Percentiles rank a stretch among this genome's conserved stretches.
Evolutionary conservation across 1,139 yeast species (phyloP).

Genomic region (Nakaseomyces bracarensis): DNA sequence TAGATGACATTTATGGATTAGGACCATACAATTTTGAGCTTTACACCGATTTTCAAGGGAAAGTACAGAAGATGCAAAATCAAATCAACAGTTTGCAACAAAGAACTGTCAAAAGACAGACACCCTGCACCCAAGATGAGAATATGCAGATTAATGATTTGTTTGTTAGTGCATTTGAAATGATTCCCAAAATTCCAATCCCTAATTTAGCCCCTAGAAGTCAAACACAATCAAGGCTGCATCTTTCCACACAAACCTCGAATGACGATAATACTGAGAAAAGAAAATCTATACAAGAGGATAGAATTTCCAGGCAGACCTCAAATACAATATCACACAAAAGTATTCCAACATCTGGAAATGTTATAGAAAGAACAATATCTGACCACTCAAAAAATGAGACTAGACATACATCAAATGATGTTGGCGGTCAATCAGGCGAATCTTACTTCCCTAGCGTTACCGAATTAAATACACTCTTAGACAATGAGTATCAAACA

Average conservation of each 20-base stretch:
- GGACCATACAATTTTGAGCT: conserved; percentile 36
- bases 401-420: neutral
- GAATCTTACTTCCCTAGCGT: conserved; percentile 15
- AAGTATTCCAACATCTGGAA: conserved; percentile 2
- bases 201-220: neutral
- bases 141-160: neutral
- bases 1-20: conserved; percentile 33
- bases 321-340: conserved; percentile 7
- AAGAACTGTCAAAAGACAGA: neutral
- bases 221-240: neutral
- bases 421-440: conserved; percentile 1
- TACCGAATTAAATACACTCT: conserved; percentile 12
- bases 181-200: conserved; percentile 3
- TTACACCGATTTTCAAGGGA: conserved; percentile 33
- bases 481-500: conserved; percentile 10
- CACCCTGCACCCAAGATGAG: neutral
- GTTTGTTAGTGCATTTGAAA: neutral
- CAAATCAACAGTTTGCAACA: conserved; percentile 15
- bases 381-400: conserved; percentile 7
- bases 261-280: conserved; percentile 6
- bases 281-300: conserved; percentile 13
- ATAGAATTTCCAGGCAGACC: conserved; percentile 11
- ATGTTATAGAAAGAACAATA: conserved; percentile 10
- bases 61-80: conserved; percentile 29
- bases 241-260: neutral